Evolutionary conservation across 2,329 filamentous ascomycete genomes (phyloP).

Genomic region (Penicillium sp.): DNA sequence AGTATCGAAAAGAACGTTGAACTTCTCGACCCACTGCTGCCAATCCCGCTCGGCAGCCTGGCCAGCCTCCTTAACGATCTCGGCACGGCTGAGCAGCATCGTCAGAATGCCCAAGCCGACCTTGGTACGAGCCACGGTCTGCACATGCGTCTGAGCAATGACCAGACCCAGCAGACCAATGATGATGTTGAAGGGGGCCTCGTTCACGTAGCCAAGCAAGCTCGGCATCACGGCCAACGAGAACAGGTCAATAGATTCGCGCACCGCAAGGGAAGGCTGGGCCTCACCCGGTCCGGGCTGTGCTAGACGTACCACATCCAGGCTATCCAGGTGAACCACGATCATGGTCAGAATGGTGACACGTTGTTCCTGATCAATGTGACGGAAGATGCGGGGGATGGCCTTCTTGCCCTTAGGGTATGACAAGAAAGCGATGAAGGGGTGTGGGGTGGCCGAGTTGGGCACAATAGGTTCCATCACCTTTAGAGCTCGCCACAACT

Average conservation of each 20-base stretch:
- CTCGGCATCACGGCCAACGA: slow-evolving; percentile 84
- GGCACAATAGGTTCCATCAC: slow-evolving; percentile 87
- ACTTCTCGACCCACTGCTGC: slow-evolving; percentile 80
- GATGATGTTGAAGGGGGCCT: slow-evolving; percentile 87
- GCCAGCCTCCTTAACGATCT: slow-evolving; percentile 83
- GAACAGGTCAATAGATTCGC: slow-evolving; percentile 92
- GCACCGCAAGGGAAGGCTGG: slow-evolving; percentile 72
- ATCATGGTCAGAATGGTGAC: slow-evolving; percentile 94
- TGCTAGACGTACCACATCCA: slow-evolving; percentile 85
- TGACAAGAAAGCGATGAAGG: slow-evolving; percentile 93
- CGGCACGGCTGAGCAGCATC: slow-evolving; percentile 89
- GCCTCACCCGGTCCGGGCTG: slow-evolving; percentile 72
- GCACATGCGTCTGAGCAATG: slow-evolving; percentile 77
- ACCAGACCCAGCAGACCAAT: slow-evolving; percentile 86
- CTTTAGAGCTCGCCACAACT: slow-evolving; percentile 84
- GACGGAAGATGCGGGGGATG: slow-evolving; percentile 90
- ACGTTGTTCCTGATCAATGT: slow-evolving; percentile 88
- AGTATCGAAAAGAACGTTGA: slow-evolving; percentile 82
- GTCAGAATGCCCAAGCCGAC: slow-evolving; percentile 89
- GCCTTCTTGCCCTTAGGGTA: slow-evolving; percentile 96
- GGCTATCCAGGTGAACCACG: slow-evolving; percentile 84
- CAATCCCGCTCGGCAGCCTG: slow-evolving; percentile 71
- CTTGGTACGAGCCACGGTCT: slow-evolving; percentile 80
- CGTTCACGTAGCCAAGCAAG: slow-evolving; percentile 85
- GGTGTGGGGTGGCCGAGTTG: slow-evolving; percentile 71